Percentiles rank a stretch among this genome's conserved stretches.
Evolutionary conservation across 2,329 filamentous ascomycete genomes (phyloP).

Genomic region (Aureobasidium namibiae): DNA sequence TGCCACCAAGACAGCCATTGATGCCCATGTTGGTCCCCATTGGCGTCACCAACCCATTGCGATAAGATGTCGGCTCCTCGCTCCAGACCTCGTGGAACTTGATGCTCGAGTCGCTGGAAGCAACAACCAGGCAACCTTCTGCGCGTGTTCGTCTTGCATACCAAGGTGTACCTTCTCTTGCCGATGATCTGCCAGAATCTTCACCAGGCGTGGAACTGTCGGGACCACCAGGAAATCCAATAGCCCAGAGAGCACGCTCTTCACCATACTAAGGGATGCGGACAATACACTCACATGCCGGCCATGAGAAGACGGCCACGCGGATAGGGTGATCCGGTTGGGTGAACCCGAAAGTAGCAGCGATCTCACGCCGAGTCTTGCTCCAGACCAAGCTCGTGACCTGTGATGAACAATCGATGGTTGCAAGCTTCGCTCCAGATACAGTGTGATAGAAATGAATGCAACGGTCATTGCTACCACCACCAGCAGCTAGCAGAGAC

Average conservation of each 20-base stretch:
- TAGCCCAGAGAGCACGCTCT: slow-evolving; percentile 75
- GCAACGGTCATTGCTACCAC: slow-evolving; percentile 87
- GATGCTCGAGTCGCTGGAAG: slow-evolving; percentile 82
- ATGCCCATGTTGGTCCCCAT: slow-evolving; percentile 34
- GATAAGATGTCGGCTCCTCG: slow-evolving; percentile 14
- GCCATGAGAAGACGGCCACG: slow-evolving; percentile 92
- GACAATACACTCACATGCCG: slow-evolving; percentile 76
- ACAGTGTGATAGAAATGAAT: slow-evolving; percentile 92
- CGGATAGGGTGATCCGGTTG: slow-evolving; percentile 83
- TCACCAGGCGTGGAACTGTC: slow-evolving; percentile 27
- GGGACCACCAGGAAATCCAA: slow-evolving; percentile 67
- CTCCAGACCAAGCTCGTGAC: slow-evolving; percentile 92
- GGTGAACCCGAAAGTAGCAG: slow-evolving; percentile 86
- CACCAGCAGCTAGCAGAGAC: slow-evolving; percentile 79
- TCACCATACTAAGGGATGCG: slow-evolving; percentile 77
- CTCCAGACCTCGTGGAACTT: slow-evolving; percentile 93
- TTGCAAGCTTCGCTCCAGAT: slow-evolving; percentile 76
- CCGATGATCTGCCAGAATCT: not conserved
- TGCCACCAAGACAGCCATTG: slow-evolving; percentile 59
- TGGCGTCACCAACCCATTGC: slow-evolving; percentile 21
- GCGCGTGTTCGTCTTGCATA: slow-evolving; percentile 49
- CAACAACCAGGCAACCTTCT: slow-evolving; percentile 83
- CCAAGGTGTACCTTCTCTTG: slow-evolving; percentile 36
- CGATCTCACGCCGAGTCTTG: slow-evolving; percentile 74
- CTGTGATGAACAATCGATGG: slow-evolving; percentile 86